Evolutionary conservation across 208 protist species (phyloP).

Genomic region (Trichomonas tenax): DNA sequence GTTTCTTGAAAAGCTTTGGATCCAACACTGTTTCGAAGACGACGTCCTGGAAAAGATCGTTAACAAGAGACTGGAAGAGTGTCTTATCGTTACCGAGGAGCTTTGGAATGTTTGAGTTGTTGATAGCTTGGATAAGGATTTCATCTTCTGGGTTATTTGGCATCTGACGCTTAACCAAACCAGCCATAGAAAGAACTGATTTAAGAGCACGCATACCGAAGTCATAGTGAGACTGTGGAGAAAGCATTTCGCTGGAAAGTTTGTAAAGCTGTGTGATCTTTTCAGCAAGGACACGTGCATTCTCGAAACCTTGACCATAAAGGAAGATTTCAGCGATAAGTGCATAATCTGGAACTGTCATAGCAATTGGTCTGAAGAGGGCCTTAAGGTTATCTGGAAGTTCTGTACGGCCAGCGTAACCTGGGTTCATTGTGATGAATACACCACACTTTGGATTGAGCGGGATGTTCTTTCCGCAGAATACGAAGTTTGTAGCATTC

Average conservation of each 20-base stretch:
- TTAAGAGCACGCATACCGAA: conserved; percentile 94
- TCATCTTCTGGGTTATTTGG: conserved; percentile 78
- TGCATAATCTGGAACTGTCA: conserved; percentile 90
- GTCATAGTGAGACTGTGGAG: conserved; percentile 62
- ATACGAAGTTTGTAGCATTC: conserved; percentile 65
- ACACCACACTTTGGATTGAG: conserved; percentile 73
- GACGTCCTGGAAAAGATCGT: conserved; percentile 85
- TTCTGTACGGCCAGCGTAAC: conserved; percentile 91
- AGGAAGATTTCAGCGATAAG: conserved; percentile 91
- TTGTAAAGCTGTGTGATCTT: conserved; percentile 95
- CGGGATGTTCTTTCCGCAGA: conserved; percentile 70
- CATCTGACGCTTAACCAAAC: conserved; percentile 79
- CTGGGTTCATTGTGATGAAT: conserved; percentile 98
- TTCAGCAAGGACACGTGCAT: conserved; percentile 70
- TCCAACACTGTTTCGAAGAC: conserved; percentile 65
- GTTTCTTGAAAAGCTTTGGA: conserved; percentile 59
- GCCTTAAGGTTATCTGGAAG: conserved; percentile 88
- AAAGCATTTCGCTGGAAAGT: conserved; percentile 86
- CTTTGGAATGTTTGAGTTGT: conserved; percentile 78
- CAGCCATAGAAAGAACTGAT: conserved; percentile 91
- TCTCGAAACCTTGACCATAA: conserved; percentile 83
- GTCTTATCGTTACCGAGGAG: conserved; percentile 88
- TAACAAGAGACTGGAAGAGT: conserved; percentile 87
- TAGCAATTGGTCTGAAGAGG: conserved; percentile 83
- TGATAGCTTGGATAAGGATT: conserved; percentile 52